Conservation (phyloP, 352 stramenopile genomes). For the Phytopythium mirpurense region DNA sequence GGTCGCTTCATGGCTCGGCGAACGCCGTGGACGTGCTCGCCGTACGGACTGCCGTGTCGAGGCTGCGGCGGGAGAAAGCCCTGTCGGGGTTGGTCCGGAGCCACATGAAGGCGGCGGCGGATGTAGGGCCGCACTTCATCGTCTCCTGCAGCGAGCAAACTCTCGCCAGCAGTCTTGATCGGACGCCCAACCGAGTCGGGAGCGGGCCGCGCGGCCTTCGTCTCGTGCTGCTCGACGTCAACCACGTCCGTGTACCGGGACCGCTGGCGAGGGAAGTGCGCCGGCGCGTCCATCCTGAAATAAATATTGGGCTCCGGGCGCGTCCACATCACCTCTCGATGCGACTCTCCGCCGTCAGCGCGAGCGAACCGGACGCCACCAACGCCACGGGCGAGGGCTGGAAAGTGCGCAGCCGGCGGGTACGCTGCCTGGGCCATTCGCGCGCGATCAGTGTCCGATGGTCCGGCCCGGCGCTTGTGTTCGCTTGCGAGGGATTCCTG, state of each 20-base stretch:
- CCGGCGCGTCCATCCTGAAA: neutral
- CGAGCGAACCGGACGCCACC: neutral
- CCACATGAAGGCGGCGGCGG: neutral
- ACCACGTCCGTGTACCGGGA: constrained; percentile 14
- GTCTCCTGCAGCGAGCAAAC: neutral
- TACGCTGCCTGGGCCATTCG: neutral
- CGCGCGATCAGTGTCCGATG: neutral
- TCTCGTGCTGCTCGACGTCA: constrained; percentile 21
- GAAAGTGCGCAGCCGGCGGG: neutral
- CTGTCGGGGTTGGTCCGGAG: neutral
- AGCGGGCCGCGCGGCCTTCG: constrained; percentile 3
- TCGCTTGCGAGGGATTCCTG: neutral
- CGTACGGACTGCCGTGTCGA: neutral
- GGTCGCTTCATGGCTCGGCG: constrained; percentile 1
- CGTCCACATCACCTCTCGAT: constrained; percentile 1
- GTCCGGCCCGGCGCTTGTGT: neutral
- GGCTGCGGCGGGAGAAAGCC: neutral
- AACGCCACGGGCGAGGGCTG: neutral
- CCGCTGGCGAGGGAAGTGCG: constrained; percentile 1
- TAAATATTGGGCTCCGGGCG: constrained; percentile 6
- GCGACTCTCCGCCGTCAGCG: neutral
- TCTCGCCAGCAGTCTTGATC: neutral
- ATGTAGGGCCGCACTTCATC: neutral
- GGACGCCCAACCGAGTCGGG: neutral
- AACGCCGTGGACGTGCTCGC: neutral